These are phyloP conservation scores for Scopulariopsis brevicaulis DNA, from an alignment of 2,329 filamentous ascomycete genomes.

Conservation along the genomic window DNA sequence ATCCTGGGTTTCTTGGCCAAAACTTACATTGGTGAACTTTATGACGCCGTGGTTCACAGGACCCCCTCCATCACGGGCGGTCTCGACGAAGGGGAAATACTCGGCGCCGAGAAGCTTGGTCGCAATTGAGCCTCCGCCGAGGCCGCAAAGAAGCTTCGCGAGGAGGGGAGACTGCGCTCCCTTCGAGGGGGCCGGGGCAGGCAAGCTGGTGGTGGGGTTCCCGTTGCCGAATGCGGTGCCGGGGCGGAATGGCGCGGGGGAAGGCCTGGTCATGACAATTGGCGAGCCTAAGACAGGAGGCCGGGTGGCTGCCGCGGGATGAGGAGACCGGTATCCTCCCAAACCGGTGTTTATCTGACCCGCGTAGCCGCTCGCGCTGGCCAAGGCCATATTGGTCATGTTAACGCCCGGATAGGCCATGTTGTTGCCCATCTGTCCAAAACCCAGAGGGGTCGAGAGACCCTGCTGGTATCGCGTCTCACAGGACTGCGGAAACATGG, in stretches of 20 bases:
- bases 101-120: conserved; percentile 21
- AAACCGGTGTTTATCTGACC: neutral
- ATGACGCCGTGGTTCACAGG: conserved; percentile 29
- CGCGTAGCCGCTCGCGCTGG: neutral
- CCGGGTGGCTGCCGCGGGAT: neutral
- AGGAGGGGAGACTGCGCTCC: conserved; percentile 14
- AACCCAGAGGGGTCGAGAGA: neutral
- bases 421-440: neutral
- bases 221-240: neutral
- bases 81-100: conserved; percentile 36
- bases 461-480: neutral
- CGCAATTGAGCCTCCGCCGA: conserved; percentile 19
- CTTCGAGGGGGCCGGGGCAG: neutral
- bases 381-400: neutral
- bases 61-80: conserved; percentile 15
- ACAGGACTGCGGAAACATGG: neutral
- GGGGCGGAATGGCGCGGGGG: neutral
- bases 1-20: neutral
- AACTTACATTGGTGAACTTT: conserved; percentile 37
- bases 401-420: neutral
- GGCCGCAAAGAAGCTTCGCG: conserved; percentile 20
- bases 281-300: neutral
- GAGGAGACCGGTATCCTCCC: neutral
- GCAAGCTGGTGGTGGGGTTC: neutral
- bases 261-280: neutral